Evolutionary conservation across 2,329 filamentous ascomycete species (phyloP).

Genomic region (Botryotinia narcissicola): DNA sequence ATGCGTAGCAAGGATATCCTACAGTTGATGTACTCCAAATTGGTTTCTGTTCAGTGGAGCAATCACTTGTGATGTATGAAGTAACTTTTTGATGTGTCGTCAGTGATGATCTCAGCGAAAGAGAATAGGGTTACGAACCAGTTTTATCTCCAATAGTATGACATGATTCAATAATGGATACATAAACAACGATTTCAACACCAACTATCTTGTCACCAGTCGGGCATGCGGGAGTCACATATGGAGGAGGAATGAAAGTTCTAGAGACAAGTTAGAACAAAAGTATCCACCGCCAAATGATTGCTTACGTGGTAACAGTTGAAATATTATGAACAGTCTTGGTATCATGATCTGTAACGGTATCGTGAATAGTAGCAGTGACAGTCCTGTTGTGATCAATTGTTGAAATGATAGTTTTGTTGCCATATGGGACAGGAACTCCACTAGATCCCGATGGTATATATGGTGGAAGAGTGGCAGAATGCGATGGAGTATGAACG

Average conservation of each 20-base stretch:
- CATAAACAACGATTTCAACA: conserved; percentile 38
- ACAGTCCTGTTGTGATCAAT: conserved; percentile 14
- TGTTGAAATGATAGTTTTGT: conserved; percentile 23
- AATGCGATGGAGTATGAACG: conserved; percentile 18
- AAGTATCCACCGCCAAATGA: not conserved
- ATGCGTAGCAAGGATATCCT: conserved; percentile 26
- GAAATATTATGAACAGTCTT: conserved; percentile 18
- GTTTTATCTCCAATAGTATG: conserved; percentile 23
- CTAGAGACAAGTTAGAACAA: conserved; percentile 7
- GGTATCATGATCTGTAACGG: conserved; percentile 5
- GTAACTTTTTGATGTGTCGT: conserved; percentile 20
- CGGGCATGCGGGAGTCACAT: conserved; percentile 25
- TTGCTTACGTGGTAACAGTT: conserved; percentile 20
- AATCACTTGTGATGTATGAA: conserved; percentile 22
- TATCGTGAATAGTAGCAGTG: conserved; percentile 13
- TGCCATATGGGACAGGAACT: conserved; percentile 19
- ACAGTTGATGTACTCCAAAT: conserved; percentile 23
- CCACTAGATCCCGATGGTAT: conserved; percentile 11
- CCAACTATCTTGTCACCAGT: conserved; percentile 32
- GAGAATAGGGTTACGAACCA: conserved; percentile 2
- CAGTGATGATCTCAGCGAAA: not conserved
- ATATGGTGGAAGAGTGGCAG: conserved; percentile 8
- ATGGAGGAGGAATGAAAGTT: conserved; percentile 25
- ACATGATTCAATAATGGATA: conserved; percentile 37
- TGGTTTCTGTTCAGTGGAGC: conserved; percentile 23